Base-by-base conservation (phyloP, 768 basidiomycete genomes). In the Imleria badia region DNA sequence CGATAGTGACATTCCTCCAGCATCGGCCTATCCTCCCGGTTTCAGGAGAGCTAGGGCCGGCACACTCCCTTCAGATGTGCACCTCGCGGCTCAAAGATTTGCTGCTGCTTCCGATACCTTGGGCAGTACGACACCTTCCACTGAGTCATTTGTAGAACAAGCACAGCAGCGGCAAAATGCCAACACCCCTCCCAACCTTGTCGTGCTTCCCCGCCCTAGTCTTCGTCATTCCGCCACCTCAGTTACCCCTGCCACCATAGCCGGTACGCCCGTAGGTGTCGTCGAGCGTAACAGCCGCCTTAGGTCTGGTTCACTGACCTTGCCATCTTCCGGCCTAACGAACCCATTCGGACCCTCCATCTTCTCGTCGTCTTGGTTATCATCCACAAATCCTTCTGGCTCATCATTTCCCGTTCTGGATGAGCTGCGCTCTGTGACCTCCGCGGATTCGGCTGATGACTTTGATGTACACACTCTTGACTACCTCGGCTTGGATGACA, bases 31-130 rank as follows among this genome's bases (percentile, higher is more conserved):
- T 71, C 89, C 91, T 56, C 79, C 89, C 51, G 90, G 91, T 57
- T 96, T 94, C 72, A 85, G 92, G 76, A 86, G 94, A 79, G 92
- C 94, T 67, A 86, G 94, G 85, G 96, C 95, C 62, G 96, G 94
- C 54, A 98, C 95, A 79, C 83, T 98, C 67, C 95, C 95, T 75
- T 96, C 94, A 62, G 95, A 95, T 71, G 87, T 96, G 49, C 87
- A 89, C 67, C 85, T 93, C 63, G 89, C 88, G 54, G 86, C 91
- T 48, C 89, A 91, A 71, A 83, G 86, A 54, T 92, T 84, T 72
- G 86, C 86, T 29, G 85, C 86, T 31, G 79, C 85, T 54, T 81
- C 85, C 23, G 81, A 72, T 72, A 82, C 80, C 31, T 69, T 85
- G 62, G 72, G 77, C 41, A 78, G 74, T 64, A 75, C 80, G 44